These are phyloP conservation scores for Salix arbutifolia DNA, from an alignment of 345 rosid genomes.

Conservation along the genomic window DNA sequence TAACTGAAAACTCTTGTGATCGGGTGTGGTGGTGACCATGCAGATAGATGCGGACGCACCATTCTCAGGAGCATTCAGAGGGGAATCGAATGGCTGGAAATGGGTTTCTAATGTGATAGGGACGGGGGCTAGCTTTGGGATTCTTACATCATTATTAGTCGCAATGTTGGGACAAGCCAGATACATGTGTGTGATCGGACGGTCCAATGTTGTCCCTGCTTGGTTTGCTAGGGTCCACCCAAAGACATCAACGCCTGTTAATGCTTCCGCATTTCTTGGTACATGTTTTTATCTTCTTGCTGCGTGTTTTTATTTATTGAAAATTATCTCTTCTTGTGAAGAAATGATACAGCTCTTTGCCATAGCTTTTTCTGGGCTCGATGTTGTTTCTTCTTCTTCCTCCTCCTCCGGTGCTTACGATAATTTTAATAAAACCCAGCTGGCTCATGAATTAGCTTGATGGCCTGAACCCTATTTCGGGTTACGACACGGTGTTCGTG, in stretches of 20 bases:
- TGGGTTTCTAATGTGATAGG: constrained; percentile 91
- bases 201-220: constrained; percentile 75
- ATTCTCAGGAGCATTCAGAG: constrained; percentile 65
- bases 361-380: not conserved
- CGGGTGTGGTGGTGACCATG: constrained; percentile 22
- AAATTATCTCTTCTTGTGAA: not conserved
- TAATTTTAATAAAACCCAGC: not conserved
- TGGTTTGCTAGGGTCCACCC: constrained; percentile 91
- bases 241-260: constrained; percentile 77
- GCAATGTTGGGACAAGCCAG: constrained; percentile 96
- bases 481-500: not conserved
- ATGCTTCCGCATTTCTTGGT: constrained; percentile 95
- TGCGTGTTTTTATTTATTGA: not conserved
- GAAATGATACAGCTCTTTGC: not conserved
- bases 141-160: constrained; percentile 84
- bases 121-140: constrained; percentile 91
- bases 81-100: constrained; percentile 52
- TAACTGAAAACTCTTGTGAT: not conserved
- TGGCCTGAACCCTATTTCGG: too few species aligned
- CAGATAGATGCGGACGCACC: constrained; percentile 87
- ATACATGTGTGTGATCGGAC: constrained; percentile 98
- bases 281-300: constrained; percentile 6
- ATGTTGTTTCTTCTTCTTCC: not conserved
- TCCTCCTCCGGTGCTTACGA: too few species aligned
- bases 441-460: too few species aligned